A percentile compares a stretch with the other conserved stretches of the same genome.
These are phyloP conservation scores for Rhizoclosmatium globosum DNA, from an alignment of 192 early-diverging fungal species.

Conservation along the genomic window DNA sequence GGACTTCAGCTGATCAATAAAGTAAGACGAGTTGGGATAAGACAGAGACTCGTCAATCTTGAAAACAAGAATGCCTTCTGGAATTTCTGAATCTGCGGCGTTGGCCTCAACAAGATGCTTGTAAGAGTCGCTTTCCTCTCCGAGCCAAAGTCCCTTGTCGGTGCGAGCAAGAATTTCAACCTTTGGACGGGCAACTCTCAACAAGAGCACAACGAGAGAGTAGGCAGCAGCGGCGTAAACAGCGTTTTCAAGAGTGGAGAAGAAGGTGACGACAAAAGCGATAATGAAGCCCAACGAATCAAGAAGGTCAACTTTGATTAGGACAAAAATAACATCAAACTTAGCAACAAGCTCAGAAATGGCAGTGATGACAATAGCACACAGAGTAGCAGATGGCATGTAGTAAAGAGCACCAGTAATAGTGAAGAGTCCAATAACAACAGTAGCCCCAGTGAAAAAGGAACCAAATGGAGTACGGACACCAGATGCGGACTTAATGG, in stretches of 20 bases:
- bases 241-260: conserved; percentile 77
- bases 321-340: conserved; percentile 60
- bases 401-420: conserved; percentile 88
- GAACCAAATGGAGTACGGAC: conserved; percentile 82
- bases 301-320: conserved; percentile 38
- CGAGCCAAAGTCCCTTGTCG: conserved; percentile 46
- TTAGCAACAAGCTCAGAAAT: conserved; percentile 80
- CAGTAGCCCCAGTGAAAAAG: conserved; percentile 78
- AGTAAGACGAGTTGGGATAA: conserved; percentile 73
- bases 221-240: conserved; percentile 82
- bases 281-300: conserved; percentile 64
- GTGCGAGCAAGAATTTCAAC: conserved; percentile 50
- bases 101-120: background rate
- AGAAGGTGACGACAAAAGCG: conserved; percentile 67
- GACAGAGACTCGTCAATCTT: conserved; percentile 68
- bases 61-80: conserved; percentile 76
- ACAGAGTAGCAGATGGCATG: conserved; percentile 81
- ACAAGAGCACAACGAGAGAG: conserved; percentile 78
- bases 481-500: conserved; percentile 76
- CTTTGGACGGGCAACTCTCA: conserved; percentile 77
- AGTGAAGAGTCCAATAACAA: conserved; percentile 83
- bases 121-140: conserved; percentile 13
- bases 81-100: conserved; percentile 21
- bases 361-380: conserved; percentile 86
- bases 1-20: conserved; percentile 47